Conservation (phyloP, 352 stramenopile species). For the Pelagophyceae sp. region DNA sequence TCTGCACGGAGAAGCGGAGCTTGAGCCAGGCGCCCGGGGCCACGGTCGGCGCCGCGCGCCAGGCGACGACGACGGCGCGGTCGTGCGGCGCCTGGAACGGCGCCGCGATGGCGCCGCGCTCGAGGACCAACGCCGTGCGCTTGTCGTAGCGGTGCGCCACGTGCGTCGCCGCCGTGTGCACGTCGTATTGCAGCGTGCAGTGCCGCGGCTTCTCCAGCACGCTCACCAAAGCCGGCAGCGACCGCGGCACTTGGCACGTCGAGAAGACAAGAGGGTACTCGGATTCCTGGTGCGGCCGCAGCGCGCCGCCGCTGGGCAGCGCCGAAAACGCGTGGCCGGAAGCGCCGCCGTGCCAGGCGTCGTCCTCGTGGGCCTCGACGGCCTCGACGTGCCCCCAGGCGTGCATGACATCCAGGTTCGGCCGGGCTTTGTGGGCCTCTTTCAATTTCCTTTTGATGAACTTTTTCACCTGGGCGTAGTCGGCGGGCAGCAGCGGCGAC, state of each 20-base stretch:
- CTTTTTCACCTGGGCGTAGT: neutral
- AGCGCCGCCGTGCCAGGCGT: neutral
- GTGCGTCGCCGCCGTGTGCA: neutral
- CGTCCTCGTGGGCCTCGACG: neutral
- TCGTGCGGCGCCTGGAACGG: constrained; percentile 5
- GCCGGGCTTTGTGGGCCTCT: neutral
- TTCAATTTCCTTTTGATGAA: constrained; percentile 4
- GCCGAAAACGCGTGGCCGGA: neutral
- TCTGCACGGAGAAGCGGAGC: constrained; percentile 9
- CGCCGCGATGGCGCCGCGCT: neutral
- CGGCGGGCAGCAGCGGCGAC: neutral
- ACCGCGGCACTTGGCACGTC: neutral
- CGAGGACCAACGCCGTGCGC: constrained; percentile 12
- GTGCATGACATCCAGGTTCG: neutral
- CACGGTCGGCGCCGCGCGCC: neutral
- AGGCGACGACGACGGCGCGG: constrained; percentile 10
- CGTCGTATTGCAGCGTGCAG: neutral
- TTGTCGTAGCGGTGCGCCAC: constrained; percentile 17
- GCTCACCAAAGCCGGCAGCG: neutral
- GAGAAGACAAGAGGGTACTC: neutral
- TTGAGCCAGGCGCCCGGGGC: neutral
- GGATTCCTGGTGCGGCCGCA: neutral
- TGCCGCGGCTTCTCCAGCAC: constrained; percentile 1
- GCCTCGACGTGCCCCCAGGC: constrained; percentile 3
- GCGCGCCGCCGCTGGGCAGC: neutral